Conservation (phyloP, 23 red algal species). For the Gracilaria domingensis region DNA sequence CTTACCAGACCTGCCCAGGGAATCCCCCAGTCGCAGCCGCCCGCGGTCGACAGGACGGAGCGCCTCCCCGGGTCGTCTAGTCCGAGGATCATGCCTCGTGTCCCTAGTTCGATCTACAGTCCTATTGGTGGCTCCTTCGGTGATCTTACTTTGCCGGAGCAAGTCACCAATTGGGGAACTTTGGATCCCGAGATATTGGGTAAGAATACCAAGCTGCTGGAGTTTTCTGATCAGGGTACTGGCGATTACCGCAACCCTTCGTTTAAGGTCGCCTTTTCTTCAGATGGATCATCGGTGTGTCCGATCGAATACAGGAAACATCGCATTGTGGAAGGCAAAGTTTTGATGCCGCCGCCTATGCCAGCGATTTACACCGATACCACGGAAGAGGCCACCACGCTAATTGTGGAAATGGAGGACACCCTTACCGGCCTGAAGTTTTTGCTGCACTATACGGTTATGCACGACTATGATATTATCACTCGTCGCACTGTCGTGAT, state of each 20-base stretch:
- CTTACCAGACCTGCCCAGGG: constrained; percentile 12
- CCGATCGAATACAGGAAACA: constrained; percentile 89
- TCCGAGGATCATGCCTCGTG: neutral
- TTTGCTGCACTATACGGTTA: constrained; percentile 84
- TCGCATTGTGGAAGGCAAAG: constrained; percentile 85
- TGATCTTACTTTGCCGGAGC: constrained; percentile 55
- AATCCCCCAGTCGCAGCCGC: neutral
- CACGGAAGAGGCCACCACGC: constrained; percentile 87
- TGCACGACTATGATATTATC: constrained; percentile 96
- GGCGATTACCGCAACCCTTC: constrained; percentile 92
- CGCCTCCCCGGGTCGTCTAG: neutral
- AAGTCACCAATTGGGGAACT: constrained; percentile 89
- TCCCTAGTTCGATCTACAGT: constrained; percentile 27
- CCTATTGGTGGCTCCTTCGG: constrained; percentile 40
- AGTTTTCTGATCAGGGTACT: constrained; percentile 95
- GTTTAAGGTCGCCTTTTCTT: constrained; percentile 77
- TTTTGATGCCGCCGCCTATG: constrained; percentile 66
- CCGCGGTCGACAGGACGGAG: neutral
- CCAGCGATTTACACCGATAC: constrained; percentile 81
- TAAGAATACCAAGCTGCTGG: constrained; percentile 94
- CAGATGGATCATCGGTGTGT: constrained; percentile 85
- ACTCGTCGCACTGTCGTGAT: constrained; percentile 78
- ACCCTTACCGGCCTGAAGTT: constrained; percentile 74
- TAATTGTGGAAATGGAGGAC: constrained; percentile 96
- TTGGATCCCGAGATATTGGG: constrained; percentile 93